Percentiles rank a stretch among this genome's conserved stretches.
phyloP scores from a whole-genome alignment of 2,329 filamentous ascomycete genomes.

The Ophiocordyceps robertsii region DNA sequence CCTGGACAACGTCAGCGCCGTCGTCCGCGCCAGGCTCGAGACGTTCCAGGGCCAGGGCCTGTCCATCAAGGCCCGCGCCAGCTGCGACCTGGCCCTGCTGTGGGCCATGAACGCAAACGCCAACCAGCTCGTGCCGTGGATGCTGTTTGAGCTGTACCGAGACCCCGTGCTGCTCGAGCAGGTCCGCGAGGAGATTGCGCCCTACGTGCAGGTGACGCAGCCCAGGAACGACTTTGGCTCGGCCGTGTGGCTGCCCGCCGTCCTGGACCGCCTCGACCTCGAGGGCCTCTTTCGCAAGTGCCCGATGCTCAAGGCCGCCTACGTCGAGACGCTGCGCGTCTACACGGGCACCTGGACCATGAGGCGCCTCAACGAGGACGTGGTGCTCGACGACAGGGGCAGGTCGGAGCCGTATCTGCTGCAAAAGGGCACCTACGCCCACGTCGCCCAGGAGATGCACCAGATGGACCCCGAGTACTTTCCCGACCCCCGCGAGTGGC shows the following conservation, averaged over 20 bases:
- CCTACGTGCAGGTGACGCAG: conserved; percentile 16
- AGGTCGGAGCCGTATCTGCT: conserved; percentile 13
- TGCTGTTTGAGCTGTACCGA: conserved; percentile 25
- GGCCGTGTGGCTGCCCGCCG: conserved; percentile 20
- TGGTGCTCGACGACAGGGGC: conserved; percentile 13
- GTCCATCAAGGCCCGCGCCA: conserved; percentile 17
- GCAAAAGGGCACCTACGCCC: conserved; percentile 20
- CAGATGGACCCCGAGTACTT: conserved; percentile 20
- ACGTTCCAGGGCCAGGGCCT: conserved; percentile 16
- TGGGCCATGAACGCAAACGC: conserved; percentile 26
- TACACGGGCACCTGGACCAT: conserved; percentile 21
- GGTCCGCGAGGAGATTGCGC: conserved; percentile 24
- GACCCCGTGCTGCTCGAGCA: conserved; percentile 22
- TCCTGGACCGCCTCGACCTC: conserved; percentile 20
- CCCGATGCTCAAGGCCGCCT: conserved; percentile 23
- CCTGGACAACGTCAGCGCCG: conserved; percentile 19
- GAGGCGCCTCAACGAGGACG: conserved; percentile 18
- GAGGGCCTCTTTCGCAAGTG: conserved; percentile 21
- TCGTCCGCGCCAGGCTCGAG: conserved; percentile 16
- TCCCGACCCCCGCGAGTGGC: conserved; percentile 21
- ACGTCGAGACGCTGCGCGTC: conserved; percentile 25
- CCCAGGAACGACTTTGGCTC: conserved; percentile 21
- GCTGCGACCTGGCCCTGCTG: conserved; percentile 19
- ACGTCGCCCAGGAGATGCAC: conserved; percentile 19
- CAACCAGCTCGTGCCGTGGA: conserved; percentile 24